Evolutionary conservation across 2,329 filamentous ascomycete genomes (phyloP), one percentile per base, ranked within the genome.

Genomic region (Cryphonectria nitschkei): DNA sequence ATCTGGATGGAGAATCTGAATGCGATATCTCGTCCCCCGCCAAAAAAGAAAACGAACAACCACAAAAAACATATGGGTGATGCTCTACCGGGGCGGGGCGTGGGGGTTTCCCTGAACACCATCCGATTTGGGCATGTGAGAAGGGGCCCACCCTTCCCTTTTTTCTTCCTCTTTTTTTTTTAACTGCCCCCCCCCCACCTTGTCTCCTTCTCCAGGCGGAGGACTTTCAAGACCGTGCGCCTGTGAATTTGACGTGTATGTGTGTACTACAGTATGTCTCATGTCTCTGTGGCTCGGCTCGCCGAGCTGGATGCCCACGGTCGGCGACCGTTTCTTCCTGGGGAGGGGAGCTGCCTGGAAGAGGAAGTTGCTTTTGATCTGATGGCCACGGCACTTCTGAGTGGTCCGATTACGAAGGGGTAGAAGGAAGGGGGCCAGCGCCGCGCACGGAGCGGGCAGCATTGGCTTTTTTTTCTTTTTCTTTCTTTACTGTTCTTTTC

Each of bases 111-210:
- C 7, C 46, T 26, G 14, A 34, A n/a, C 14, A 29, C 32, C 16
- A 29, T 67, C 65, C 54, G n/a, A n/a, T 67, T 67, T 39, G 26
- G 65, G 65, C 65, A 67, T 67, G 65, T 67, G 37, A 41, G 37
- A 67, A 61, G 6, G 34, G 54, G 54, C 54, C 26, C 26, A 58
- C 54, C 26, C 29, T 39, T 39, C 37, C 16, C 54, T 13, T 43
- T 16, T 43, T 26, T 26, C 26, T 26, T 26, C 26, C 26, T 26
- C 26, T 26, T 26, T 26, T 26, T 26, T 1, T 26, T 26, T 26
- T 26, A 26, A 16, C 41, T 14, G 39, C 41, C 16, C 6, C 43
- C 16, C 41, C 14, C 41, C 41, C 41, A 3, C 43, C 16, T 22
- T 16, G 16, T 19, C 43, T 16, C 22, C 16, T 22, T 50, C 7